Conservation (phyloP, 2,329 filamentous ascomycete species). For the Diaporthe aspalathi region DNA sequence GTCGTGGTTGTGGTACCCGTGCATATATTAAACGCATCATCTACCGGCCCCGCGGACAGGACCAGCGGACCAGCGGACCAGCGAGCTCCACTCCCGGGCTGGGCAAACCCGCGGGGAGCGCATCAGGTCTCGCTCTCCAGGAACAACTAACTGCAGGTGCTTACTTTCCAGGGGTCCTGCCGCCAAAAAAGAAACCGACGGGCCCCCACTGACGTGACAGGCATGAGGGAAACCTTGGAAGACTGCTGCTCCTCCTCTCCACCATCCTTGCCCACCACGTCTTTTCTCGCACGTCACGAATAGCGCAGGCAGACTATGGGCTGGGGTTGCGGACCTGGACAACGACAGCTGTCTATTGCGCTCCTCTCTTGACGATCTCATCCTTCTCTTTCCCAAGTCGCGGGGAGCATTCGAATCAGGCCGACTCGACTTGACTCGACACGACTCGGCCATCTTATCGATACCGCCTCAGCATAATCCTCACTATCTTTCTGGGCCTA, state of each 20-base stretch:
- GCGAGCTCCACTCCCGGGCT: slow-evolving; percentile 23
- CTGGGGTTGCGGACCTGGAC: slow-evolving; percentile 19
- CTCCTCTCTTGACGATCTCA: background rate
- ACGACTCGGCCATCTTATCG: slow-evolving; percentile 25
- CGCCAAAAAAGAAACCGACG: slow-evolving; percentile 4
- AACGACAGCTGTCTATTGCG: slow-evolving; percentile 5
- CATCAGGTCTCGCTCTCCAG: background rate
- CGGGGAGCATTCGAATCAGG: background rate
- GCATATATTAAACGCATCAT: background rate
- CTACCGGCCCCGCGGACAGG: slow-evolving; percentile 1
- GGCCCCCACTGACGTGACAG: slow-evolving; percentile 20
- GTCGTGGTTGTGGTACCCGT: background rate
- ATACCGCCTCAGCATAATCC: slow-evolving; percentile 19
- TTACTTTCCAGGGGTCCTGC: slow-evolving; percentile 23
- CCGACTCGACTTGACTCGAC: background rate
- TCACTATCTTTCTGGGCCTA: background rate
- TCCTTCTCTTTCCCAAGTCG: background rate
- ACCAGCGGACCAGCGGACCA: too few species aligned
- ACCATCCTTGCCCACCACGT: slow-evolving; percentile 18
- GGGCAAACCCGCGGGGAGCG: slow-evolving; percentile 27
- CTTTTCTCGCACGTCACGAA: slow-evolving; percentile 18
- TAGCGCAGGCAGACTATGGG: background rate
- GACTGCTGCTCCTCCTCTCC: background rate
- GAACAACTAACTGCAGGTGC: background rate
- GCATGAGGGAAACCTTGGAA: background rate